These are phyloP conservation scores for Areca catechu DNA, from an alignment of 176 grass and related monocot species.

Conservation along the genomic window DNA sequence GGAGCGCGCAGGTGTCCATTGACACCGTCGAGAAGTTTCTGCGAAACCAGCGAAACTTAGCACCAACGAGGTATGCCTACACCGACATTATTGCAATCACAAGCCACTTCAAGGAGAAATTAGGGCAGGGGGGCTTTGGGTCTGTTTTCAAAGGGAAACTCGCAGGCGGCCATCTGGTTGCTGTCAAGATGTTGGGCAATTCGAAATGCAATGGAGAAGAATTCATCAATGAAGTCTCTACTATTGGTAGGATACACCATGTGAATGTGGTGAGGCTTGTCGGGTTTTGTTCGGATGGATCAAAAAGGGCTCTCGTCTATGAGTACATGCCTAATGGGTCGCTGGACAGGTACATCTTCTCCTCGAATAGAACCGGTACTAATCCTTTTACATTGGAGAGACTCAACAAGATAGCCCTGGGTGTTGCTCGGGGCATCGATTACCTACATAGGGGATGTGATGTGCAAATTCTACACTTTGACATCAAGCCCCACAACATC, in stretches of 20 bases:
- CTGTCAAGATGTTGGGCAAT: conserved; percentile 26
- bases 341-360: conserved; percentile 56
- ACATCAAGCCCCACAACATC: conserved; percentile 56
- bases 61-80: no score
- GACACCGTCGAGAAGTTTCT: no score
- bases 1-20: no score
- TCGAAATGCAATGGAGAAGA: conserved; percentile 42
- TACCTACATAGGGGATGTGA: conserved; percentile 46
- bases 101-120: no score
- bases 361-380: background rate
- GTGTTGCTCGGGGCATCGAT: conserved; percentile 36
- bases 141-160: conserved; percentile 27
- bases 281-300: conserved; percentile 32
- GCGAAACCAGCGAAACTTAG: no score
- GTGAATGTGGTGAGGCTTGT: conserved; percentile 24
- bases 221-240: conserved; percentile 21
- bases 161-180: background rate
- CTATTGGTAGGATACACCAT: conserved; percentile 47
- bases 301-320: conserved; percentile 22
- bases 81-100: no score
- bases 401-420: conserved; percentile 36
- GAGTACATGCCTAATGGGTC: conserved; percentile 42
- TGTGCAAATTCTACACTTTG: conserved; percentile 58
- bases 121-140: background rate
- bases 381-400: conserved; percentile 17